Evolutionary conservation across 129 eudicot genomes (phyloP).

Genomic region (Tagetes patula): DNA sequence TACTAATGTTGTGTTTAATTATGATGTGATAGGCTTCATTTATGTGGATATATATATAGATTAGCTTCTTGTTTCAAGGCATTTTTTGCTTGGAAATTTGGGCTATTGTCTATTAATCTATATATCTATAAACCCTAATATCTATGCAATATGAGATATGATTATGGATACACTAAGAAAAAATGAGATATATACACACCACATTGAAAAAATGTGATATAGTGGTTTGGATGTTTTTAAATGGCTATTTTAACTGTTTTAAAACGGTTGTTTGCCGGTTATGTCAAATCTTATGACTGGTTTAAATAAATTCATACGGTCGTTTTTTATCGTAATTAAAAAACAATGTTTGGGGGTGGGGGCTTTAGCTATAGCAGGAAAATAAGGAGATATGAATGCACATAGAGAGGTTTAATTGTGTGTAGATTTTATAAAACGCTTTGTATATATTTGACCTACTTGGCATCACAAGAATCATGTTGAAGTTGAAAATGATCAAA

Average conservation of each 20-base stretch:
- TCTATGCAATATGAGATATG: not conserved
- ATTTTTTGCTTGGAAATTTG: constrained; percentile 32
- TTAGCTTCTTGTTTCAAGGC: constrained; percentile 35
- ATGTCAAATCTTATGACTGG: no score
- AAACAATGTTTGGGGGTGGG: no score
- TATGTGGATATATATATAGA: constrained; percentile 17
- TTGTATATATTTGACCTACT: constrained; percentile 29
- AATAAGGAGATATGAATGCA: constrained; percentile 12
- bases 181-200: no score
- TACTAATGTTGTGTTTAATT: constrained; percentile 25
- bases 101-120: constrained; percentile 28
- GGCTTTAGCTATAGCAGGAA: no score
- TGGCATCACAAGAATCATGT: not conserved
- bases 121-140: constrained; percentile 27
- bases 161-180: no score
- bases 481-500: not conserved
- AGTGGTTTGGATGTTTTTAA: no score
- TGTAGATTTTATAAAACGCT: constrained; percentile 2
- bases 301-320: no score
- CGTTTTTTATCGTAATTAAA: no score
- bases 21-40: constrained; percentile 26
- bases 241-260: no score
- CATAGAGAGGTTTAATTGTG: constrained; percentile 21
- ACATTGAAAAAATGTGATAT: no score
- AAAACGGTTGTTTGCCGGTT: no score